Percentiles rank a stretch among this genome's conserved stretches.
phyloP scores from a whole-genome alignment of 73 alveolate genomes.

The Diophrys appendiculata region DNA sequence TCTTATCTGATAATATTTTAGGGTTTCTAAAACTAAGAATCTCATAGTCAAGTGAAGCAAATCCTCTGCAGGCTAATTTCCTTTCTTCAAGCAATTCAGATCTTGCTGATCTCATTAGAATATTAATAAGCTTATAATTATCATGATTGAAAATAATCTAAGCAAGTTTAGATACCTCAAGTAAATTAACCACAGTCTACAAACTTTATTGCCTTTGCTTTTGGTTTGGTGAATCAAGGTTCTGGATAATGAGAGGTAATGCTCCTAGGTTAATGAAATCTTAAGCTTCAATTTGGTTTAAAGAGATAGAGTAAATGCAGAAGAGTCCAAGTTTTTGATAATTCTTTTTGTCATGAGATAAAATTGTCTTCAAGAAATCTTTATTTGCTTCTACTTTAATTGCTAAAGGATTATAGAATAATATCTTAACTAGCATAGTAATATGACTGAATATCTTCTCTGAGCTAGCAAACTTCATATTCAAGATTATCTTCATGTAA shows the following conservation, averaged over 20 bases:
- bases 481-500: neutral
- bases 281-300: neutral
- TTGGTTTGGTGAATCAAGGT: slow-evolving; percentile 18
- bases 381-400: neutral
- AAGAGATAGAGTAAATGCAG: slow-evolving; percentile 46
- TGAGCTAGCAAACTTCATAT: neutral
- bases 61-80: slow-evolving; percentile 55
- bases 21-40: slow-evolving; percentile 40
- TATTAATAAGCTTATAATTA: slow-evolving; percentile 13
- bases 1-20: neutral
- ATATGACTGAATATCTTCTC: slow-evolving; percentile 15
- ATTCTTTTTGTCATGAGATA: slow-evolving; percentile 5
- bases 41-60: slow-evolving; percentile 32
- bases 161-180: slow-evolving; percentile 32
- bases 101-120: slow-evolving; percentile 5
- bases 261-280: slow-evolving; percentile 18
- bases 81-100: slow-evolving; percentile 40
- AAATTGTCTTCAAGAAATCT: slow-evolving; percentile 7
- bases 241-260: slow-evolving; percentile 4
- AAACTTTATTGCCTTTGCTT: slow-evolving; percentile 21
- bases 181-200: slow-evolving; percentile 18
- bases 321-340: slow-evolving; percentile 41
- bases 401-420: slow-evolving; percentile 18
- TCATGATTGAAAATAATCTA: slow-evolving; percentile 1
- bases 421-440: slow-evolving; percentile 17